Conservation (phyloP, 257 asterid species). For the Avicennia marina region DNA sequence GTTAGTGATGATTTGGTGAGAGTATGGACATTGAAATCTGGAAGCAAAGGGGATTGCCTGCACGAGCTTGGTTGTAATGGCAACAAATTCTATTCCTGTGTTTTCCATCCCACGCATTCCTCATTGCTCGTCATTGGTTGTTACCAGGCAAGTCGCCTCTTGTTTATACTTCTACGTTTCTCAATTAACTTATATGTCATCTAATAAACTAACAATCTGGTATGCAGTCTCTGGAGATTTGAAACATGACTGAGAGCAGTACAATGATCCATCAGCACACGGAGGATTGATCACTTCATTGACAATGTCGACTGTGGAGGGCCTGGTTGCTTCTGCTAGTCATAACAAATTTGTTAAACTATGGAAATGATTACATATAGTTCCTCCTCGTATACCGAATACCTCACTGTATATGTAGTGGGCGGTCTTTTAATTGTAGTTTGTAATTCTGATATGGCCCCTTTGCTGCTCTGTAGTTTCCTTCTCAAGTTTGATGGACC, state of each 20-base stretch:
- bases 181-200: background rate
- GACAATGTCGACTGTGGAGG: conserved; percentile 68
- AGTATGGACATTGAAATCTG: conserved; percentile 78
- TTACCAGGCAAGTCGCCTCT: conserved; percentile 69
- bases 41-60: conserved; percentile 74
- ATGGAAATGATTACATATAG: conserved; percentile 44
- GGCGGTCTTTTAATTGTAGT: too few relatives aligned
- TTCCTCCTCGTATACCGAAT: too few relatives aligned
- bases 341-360: conserved; percentile 83
- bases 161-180: background rate
- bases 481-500: too few relatives aligned
- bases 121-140: conserved; percentile 89
- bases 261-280: background rate
- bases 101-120: conserved; percentile 81
- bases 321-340: conserved; percentile 90
- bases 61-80: conserved; percentile 87
- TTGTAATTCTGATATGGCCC: too few relatives aligned
- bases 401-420: too few relatives aligned
- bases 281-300: conserved; percentile 52
- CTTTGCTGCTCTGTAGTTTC: too few relatives aligned
- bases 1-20: conserved; percentile 85
- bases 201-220: background rate
- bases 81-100: conserved; percentile 83
- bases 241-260: background rate
- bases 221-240: conserved; percentile 8